phyloP scores from a whole-genome alignment of 2,329 filamentous ascomycete species.

The Fusarium heterosporum region DNA sequence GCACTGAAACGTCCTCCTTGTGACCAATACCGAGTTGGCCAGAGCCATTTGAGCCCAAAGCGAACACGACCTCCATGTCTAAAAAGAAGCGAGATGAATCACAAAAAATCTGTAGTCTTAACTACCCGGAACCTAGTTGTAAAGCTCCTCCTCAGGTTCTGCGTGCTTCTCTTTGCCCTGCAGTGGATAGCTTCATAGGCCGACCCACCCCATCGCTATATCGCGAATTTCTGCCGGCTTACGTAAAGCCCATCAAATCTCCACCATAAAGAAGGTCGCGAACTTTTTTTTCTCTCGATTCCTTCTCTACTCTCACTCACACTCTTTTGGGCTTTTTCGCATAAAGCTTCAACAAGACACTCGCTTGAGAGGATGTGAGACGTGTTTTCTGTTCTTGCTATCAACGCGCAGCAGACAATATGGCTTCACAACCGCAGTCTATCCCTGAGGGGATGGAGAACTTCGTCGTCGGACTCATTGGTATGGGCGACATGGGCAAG shows the following conservation, averaged over 20 bases:
- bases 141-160: constrained; percentile 16
- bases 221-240: constrained; percentile 32
- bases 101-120: constrained; percentile 8
- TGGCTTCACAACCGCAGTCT: constrained; percentile 45
- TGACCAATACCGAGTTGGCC: constrained; percentile 80
- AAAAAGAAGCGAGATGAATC: constrained; percentile 7
- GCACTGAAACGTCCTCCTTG: constrained; percentile 75
- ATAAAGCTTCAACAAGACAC: constrained; percentile 27
- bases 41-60: constrained; percentile 81
- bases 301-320: constrained; percentile 27
- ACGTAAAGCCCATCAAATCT: constrained; percentile 35
- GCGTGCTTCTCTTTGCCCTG: constrained; percentile 22
- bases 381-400: constrained; percentile 40
- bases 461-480: constrained; percentile 91
- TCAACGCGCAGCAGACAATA: constrained; percentile 46
- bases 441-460: constrained; percentile 67
- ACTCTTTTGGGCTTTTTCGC: constrained; percentile 27
- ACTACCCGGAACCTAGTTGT: background rate
- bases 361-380: constrained; percentile 47
- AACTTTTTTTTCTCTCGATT: constrained; percentile 41
- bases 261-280: constrained; percentile 42
- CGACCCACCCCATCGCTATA: constrained; percentile 41
- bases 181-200: constrained; percentile 38
- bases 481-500: constrained; percentile 99
- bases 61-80: constrained; percentile 67